phyloP scores from a whole-genome alignment of 345 rosid genomes.

The Citropsis articulata region DNA sequence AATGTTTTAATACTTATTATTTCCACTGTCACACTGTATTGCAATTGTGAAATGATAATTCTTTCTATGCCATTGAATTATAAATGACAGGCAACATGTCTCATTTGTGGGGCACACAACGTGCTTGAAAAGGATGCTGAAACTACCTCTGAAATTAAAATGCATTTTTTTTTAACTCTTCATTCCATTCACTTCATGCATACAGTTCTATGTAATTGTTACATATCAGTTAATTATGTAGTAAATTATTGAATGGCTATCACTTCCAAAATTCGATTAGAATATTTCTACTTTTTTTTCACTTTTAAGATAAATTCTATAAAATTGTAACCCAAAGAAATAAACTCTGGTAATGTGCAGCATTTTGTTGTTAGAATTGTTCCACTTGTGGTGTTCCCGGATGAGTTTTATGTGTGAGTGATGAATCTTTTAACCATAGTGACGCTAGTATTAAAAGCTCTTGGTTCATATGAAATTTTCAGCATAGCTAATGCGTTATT shows the following conservation, averaged over 20 bases:
- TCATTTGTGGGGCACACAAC: constrained; percentile 1
- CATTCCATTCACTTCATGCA: background rate
- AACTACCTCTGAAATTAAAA: background rate
- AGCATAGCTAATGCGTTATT: background rate
- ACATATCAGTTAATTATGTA: background rate
- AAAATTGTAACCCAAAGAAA: background rate
- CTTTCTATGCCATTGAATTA: background rate
- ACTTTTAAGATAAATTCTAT: too few relatives aligned
- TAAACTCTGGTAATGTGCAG: background rate
- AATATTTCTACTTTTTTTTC: too few relatives aligned
- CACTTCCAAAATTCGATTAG: background rate
- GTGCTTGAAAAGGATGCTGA: constrained; percentile 12
- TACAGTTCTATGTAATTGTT: background rate
- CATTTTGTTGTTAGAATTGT: background rate
- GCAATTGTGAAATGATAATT: background rate
- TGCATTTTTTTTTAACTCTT: background rate
- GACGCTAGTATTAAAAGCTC: too few relatives aligned
- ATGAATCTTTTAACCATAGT: background rate
- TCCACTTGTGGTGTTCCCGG: background rate
- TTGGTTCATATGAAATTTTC: background rate
- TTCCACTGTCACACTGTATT: background rate
- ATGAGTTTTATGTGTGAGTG: background rate
- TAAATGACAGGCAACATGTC: constrained; percentile 16
- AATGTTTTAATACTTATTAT: background rate
- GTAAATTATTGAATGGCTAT: background rate